These are phyloP conservation scores for Paxillus rubicundulus DNA, from an alignment of 768 basidiomycete genomes.

Conservation along the genomic window DNA sequence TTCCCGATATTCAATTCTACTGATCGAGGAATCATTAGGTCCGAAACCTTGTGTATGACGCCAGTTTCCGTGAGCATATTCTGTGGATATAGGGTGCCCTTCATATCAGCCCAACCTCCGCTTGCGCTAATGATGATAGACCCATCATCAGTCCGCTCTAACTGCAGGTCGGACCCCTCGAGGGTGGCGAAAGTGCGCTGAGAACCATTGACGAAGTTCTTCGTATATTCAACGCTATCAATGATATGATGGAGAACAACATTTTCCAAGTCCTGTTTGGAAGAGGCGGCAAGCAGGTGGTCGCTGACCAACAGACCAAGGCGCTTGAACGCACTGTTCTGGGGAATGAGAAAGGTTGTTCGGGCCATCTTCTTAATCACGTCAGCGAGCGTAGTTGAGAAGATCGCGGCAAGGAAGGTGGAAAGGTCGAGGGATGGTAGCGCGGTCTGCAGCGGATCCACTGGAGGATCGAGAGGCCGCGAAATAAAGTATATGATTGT, in stretches of 20 bases:
- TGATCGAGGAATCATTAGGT: conserved; percentile 82
- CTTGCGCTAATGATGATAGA: conserved; percentile 55
- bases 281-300: conserved; percentile 77
- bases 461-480: conserved; percentile 77
- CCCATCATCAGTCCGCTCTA: conserved; percentile 57
- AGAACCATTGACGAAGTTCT: conserved; percentile 58
- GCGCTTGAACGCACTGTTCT: conserved; percentile 83
- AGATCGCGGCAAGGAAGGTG: conserved; percentile 85
- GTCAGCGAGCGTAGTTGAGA: conserved; percentile 81
- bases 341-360: conserved; percentile 83
- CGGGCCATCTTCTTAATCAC: conserved; percentile 59
- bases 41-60: conserved; percentile 85
- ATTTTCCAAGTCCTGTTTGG: conserved; percentile 75
- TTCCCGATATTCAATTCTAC: conserved; percentile 88
- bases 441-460: conserved; percentile 76
- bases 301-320: conserved; percentile 82
- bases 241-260: conserved; percentile 89
- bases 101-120: conserved; percentile 78
- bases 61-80: conserved; percentile 86
- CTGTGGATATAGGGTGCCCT: conserved; percentile 51
- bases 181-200: conserved; percentile 75
- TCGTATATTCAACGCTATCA: conserved; percentile 69
- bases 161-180: conserved; percentile 78
- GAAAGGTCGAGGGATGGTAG: conserved; percentile 84
- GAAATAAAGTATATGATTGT: conserved; percentile 89